Evolutionary conservation across 108 stramenopile species (phyloP).

Genomic region (Cyclotella baltica): DNA sequence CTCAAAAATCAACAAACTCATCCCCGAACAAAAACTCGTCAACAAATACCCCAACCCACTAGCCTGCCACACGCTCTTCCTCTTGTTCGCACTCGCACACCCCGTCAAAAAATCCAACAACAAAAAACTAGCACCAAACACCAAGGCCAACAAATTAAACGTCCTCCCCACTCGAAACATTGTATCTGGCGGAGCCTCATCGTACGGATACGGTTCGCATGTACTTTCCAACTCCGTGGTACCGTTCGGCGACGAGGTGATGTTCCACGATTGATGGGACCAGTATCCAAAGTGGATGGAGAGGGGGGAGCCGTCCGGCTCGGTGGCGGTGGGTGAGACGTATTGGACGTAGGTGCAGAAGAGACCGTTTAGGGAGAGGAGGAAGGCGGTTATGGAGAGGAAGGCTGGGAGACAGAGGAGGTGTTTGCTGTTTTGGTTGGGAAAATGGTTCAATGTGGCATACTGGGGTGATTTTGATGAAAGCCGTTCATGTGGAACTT

Average conservation of each 20-base stretch:
- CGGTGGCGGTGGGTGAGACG: neutral
- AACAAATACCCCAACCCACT: neutral
- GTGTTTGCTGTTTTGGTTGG: neutral
- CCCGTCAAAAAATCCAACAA: neutral
- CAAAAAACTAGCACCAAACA: neutral
- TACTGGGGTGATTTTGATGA: too few species aligned
- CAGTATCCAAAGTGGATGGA: constrained; percentile 7
- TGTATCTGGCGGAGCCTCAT: neutral
- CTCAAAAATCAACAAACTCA: neutral
- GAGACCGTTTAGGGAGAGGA: neutral
- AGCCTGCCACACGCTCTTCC: neutral
- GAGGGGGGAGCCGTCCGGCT: neutral
- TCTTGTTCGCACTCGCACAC: neutral
- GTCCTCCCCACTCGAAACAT: neutral
- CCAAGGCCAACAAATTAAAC: neutral
- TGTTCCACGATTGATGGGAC: neutral
- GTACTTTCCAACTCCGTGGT: neutral
- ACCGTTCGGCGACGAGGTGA: neutral
- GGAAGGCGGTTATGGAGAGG: neutral
- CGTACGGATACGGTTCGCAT: neutral
- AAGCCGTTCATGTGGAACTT: neutral
- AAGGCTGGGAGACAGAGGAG: neutral
- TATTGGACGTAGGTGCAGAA: neutral
- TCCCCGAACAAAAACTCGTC: neutral
- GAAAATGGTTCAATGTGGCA: neutral